Conservation (phyloP, 257 asterid genomes). For the Solanum paucissectum region DNA sequence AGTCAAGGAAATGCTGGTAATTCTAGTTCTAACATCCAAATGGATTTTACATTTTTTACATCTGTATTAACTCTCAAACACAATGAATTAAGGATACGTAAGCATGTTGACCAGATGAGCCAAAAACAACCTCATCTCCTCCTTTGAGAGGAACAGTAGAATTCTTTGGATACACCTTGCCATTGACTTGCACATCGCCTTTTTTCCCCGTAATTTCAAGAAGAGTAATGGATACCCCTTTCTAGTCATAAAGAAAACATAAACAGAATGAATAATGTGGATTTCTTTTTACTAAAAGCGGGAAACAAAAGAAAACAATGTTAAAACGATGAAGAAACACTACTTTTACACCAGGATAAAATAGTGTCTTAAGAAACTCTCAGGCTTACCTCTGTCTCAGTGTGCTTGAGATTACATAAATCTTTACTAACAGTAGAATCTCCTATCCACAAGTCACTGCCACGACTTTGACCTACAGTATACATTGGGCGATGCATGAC, state of each 20-base stretch:
- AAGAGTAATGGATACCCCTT: slow-evolving; percentile 45
- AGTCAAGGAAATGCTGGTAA: neutral
- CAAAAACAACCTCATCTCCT: slow-evolving; percentile 83
- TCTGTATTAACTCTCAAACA: neutral
- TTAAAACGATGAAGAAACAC: neutral
- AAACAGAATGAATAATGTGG: neutral
- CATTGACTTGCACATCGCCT: slow-evolving; percentile 81
- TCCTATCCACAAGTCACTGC: slow-evolving; percentile 56
- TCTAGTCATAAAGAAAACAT: slow-evolving; percentile 23
- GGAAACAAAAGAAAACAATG: neutral
- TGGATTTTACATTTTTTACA: neutral
- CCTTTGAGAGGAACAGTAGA: slow-evolving; percentile 54
- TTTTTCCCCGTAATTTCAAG: slow-evolving; percentile 76
- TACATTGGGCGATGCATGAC: slow-evolving; percentile 39
- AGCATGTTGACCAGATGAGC: slow-evolving; percentile 58
- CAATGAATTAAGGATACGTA: slow-evolving; percentile 64
- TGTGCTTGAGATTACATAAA: slow-evolving; percentile 66
- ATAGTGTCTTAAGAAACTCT: neutral
- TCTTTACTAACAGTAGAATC: slow-evolving; percentile 57
- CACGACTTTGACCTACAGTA: slow-evolving; percentile 40
- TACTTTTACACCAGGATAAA: neutral
- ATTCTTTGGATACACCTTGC: slow-evolving; percentile 53
- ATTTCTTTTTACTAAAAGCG: neutral
- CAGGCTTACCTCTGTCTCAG: slow-evolving; percentile 43
- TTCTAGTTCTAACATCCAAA: neutral